Evolutionary conservation across 345 rosid species (phyloP).

Genomic region (Arabis alpina): DNA sequence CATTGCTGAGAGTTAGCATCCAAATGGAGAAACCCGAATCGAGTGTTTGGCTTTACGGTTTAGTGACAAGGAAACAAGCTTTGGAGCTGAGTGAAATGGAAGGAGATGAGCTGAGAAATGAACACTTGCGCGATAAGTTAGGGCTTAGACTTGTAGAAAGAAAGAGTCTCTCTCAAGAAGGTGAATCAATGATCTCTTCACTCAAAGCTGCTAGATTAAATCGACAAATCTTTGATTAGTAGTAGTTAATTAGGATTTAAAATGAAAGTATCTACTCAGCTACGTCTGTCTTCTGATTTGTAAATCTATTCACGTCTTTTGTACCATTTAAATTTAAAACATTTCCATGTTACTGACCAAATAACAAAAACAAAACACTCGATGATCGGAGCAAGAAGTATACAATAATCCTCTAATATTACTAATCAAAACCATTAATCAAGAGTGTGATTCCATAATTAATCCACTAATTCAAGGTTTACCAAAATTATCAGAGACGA

Average conservation of each 20-base stretch:
- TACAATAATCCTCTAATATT: too few species aligned
- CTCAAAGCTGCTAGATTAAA: conserved; percentile 57
- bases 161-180: conserved; percentile 53
- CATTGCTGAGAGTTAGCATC: conserved; percentile 56
- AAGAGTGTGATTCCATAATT: too few species aligned
- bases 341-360: background rate
- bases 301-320: background rate
- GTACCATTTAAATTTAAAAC: background rate
- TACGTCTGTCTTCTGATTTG: conserved; percentile 5
- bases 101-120: conserved; percentile 57
- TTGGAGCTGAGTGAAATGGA: conserved; percentile 55
- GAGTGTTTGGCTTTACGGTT: conserved; percentile 51
- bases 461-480: too few species aligned
- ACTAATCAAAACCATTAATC: too few species aligned
- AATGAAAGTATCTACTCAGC: background rate
- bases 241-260: background rate
- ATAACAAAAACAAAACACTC: too few species aligned
- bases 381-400: background rate
- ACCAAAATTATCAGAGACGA: too few species aligned
- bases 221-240: conserved; percentile 41
- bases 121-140: conserved; percentile 44
- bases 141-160: conserved; percentile 51
- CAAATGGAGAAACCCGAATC: conserved; percentile 41
- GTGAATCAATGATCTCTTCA: conserved; percentile 55
- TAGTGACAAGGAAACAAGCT: conserved; percentile 61